Base-by-base conservation (phyloP, 2,329 filamentous ascomycete genomes). In the Trichoderma sp. region DNA sequence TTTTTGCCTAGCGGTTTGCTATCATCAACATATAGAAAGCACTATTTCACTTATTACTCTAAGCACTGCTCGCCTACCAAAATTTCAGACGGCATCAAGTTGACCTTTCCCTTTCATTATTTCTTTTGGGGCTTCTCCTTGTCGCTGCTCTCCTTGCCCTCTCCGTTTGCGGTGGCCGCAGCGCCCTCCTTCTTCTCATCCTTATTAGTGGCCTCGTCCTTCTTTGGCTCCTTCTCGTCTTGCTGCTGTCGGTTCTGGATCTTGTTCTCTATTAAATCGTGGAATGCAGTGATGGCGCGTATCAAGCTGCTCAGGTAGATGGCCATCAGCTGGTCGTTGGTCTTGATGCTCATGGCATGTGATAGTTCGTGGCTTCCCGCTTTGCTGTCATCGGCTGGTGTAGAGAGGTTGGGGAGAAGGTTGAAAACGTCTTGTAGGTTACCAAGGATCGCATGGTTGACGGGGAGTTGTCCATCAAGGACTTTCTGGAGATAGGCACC, bases 401-500 rank as follows among this genome's bases (percentile, higher is more conserved):
- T 97, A 11, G 93, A 95, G 67, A 99, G 88, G 83, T 99, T 99
- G 62, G 96, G 96, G 28, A 99, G 90, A 57, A 99, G 91, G 84
- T 99, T 99, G 88, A 99, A 99, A 73, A 98, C 94, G 79, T 99
- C 96, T 85, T 99, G 96, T n/a, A 99, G 91, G 80, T 98, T 97
- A 76, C 95, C 96, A 32, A 99, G 89, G 74, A 99, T 98, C 71
- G 94, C 94, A 80, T 99, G 96, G 85, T 99, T 99, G 79, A 98
- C 92, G 5, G 96, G 96, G 43, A 99, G 88, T 77, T 97, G 91
- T 76, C 93, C 92, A 80, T 97, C 93, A 71, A 98, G 90, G 11
- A 99, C 96, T 82, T 98, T 98, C 81, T 97, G 93, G 32, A 99
- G 90, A 82, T 99, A 99, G 77, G 92, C 89, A 72, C 95, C 94